Conservation (phyloP, 2,329 filamentous ascomycete species). For the Cercospora sesami region DNA sequence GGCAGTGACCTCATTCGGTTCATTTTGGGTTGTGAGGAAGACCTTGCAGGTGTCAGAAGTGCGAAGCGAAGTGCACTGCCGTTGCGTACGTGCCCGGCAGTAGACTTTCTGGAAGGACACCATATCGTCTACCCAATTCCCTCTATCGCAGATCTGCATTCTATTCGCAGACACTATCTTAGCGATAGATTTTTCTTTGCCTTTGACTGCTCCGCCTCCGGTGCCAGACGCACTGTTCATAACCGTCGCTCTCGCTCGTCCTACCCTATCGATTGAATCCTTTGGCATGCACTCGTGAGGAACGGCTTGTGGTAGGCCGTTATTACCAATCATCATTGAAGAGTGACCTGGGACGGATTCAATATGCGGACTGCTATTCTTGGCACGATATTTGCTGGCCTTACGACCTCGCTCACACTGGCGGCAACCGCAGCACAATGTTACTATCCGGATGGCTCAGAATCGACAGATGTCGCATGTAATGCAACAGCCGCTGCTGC, state of each 20-base stretch:
- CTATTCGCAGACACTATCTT: neutral
- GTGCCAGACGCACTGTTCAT: neutral
- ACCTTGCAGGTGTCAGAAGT: slow-evolving; percentile 16
- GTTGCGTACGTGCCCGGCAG: neutral
- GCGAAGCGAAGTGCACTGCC: neutral
- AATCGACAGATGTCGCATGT: slow-evolving; percentile 21
- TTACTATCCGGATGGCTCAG: slow-evolving; percentile 24
- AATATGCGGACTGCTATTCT: slow-evolving; percentile 6
- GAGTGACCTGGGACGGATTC: neutral
- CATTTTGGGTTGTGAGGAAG: slow-evolving; percentile 16
- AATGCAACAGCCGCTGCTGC: slow-evolving; percentile 18
- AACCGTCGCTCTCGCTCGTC: neutral
- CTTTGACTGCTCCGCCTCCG: neutral
- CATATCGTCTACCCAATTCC: slow-evolving; percentile 1
- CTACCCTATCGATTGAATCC: neutral
- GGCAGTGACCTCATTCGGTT: slow-evolving; percentile 13
- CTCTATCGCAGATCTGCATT: slow-evolving; percentile 4
- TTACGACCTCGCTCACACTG: neutral
- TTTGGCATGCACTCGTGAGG: neutral
- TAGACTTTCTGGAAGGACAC: slow-evolving; percentile 4
- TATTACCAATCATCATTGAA: neutral
- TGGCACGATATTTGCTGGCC: neutral
- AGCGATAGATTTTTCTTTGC: slow-evolving; percentile 2
- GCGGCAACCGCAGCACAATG: slow-evolving; percentile 17
- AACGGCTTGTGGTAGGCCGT: neutral